Percentiles rank a stretch among this genome's conserved stretches.
These are phyloP conservation scores for Sporisorium iseilematis-ciliati DNA, from an alignment of 1,284 basidiomycete genomes.

Conservation along the genomic window DNA sequence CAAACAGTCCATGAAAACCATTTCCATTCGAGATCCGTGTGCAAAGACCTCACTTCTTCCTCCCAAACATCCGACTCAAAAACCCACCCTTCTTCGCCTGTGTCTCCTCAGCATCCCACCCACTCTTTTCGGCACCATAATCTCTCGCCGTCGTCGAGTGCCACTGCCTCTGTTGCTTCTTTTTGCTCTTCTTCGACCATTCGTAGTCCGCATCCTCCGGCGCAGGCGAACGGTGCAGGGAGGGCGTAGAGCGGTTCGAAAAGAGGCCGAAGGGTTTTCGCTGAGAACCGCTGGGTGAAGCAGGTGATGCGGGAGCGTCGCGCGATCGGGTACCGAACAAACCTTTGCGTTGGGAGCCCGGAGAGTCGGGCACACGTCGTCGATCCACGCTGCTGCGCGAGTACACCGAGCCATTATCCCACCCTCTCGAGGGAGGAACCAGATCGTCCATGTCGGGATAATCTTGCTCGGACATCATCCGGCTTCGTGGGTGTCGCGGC, in stretches of 20 bases:
- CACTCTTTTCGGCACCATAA: conserved; percentile 2
- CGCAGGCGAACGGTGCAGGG: conserved; percentile 29
- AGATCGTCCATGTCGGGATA: conserved; percentile 49
- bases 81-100: conserved; percentile 27
- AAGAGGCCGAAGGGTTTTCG: conserved; percentile 25
- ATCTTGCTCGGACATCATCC: conserved; percentile 9
- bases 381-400: conserved; percentile 27
- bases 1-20: neutral
- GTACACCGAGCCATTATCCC: conserved; percentile 21
- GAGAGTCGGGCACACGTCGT: conserved; percentile 9
- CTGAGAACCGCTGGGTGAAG: conserved; percentile 7
- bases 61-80: conserved; percentile 41
- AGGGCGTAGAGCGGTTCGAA: conserved; percentile 36
- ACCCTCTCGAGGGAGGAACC: conserved; percentile 27
- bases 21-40: neutral
- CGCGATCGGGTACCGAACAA: conserved; percentile 9
- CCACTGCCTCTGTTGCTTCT: conserved; percentile 35
- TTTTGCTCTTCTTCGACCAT: conserved; percentile 23
- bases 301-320: neutral
- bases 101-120: conserved; percentile 12
- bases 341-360: conserved; percentile 8
- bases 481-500: conserved; percentile 14
- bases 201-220: conserved; percentile 48
- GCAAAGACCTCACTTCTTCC: conserved; percentile 20
- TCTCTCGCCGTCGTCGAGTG: conserved; percentile 31